A percentile compares a stretch with the other conserved stretches of the same genome.
Conservation (phyloP, 2,329 filamentous ascomycete species). For the Aspergillus nomiae region DNA sequence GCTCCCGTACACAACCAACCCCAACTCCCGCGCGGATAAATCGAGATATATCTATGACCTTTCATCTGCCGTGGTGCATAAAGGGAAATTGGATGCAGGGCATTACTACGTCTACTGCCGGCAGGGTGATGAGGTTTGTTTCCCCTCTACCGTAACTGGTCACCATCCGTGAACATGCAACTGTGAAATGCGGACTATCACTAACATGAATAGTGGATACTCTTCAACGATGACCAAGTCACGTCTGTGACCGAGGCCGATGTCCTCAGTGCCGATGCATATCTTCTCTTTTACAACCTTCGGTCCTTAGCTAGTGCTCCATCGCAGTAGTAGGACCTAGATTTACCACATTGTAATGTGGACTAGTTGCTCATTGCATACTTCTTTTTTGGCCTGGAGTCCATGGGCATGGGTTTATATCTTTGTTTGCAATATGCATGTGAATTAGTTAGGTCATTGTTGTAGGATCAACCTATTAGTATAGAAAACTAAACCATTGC, state of each 20-base stretch:
- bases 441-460: not conserved
- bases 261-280: constrained; percentile 82
- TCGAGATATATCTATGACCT: constrained; percentile 78
- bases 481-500: not conserved
- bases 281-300: constrained; percentile 77
- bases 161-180: not conserved
- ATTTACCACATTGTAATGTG: not conserved
- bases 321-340: constrained; percentile 5
- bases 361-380: constrained; percentile 10
- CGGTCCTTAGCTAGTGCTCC: constrained; percentile 30
- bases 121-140: constrained; percentile 68
- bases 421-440: constrained; percentile 4
- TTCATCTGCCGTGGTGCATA: constrained; percentile 86
- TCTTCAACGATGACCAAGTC: constrained; percentile 94
- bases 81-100: constrained; percentile 88
- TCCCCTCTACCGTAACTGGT: not conserved
- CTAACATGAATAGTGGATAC: constrained; percentile 70
- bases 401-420: constrained; percentile 13
- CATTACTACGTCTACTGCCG: constrained; percentile 91
- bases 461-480: constrained; percentile 2
- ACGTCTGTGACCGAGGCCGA: constrained; percentile 80
- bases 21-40: constrained; percentile 39
- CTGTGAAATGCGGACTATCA: not conserved
- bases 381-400: constrained; percentile 15
- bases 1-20: constrained; percentile 80